Percentiles rank a stretch among this genome's conserved stretches.
Evolutionary conservation across 2,329 filamentous ascomycete genomes (phyloP).

Genomic region (Arthrobotrys entomopaga): DNA sequence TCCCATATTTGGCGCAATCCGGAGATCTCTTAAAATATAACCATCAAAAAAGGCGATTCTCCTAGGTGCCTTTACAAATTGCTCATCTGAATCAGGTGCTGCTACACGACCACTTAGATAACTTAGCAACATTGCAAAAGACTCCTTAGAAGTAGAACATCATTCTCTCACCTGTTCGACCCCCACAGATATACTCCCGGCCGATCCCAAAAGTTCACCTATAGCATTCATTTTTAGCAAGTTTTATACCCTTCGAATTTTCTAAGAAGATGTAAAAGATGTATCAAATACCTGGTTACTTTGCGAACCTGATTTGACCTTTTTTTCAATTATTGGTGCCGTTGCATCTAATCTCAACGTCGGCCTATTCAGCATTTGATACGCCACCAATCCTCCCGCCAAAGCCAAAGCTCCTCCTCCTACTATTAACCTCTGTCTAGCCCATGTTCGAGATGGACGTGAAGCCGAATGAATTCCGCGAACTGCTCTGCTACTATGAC

Average conservation of each 20-base stretch:
- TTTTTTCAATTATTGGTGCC: conserved; percentile 36
- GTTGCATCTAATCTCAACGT: conserved; percentile 37
- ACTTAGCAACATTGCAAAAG: conserved; percentile 17
- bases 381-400: conserved; percentile 28
- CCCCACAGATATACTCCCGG: conserved; percentile 96
- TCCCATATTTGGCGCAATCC: conserved; percentile 82
- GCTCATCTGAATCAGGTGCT: conserved; percentile 81
- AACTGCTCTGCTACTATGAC: conserved; percentile 7
- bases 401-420: conserved; percentile 20
- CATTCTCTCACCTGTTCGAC: conserved; percentile 69
- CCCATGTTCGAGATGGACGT: conserved; percentile 15
- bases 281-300: conserved; percentile 76
- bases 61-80: conserved; percentile 79
- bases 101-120: conserved; percentile 75
- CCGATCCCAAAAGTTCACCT: conserved; percentile 68
- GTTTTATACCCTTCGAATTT: neutral
- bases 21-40: conserved; percentile 84
- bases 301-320: conserved; percentile 73
- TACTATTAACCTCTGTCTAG: conserved; percentile 8
- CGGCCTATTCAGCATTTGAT: conserved; percentile 20
- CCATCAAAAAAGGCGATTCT: conserved; percentile 85
- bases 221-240: neutral
- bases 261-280: neutral
- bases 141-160: neutral
- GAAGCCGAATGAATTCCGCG: conserved; percentile 32